phyloP scores from a whole-genome alignment of 2,329 filamentous ascomycete genomes.

The Colletotrichum chlorophyti region DNA sequence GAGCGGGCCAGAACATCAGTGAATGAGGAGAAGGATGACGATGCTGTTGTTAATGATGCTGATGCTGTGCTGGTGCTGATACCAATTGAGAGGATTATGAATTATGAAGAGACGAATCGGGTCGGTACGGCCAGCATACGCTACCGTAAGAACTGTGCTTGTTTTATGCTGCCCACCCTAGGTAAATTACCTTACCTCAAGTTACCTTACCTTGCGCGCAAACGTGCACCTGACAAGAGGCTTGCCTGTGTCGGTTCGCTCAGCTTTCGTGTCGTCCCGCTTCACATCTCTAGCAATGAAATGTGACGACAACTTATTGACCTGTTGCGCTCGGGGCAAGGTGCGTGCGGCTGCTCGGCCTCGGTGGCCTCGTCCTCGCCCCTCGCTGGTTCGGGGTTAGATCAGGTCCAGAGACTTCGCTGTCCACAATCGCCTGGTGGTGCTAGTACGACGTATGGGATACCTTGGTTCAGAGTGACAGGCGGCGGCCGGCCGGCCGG shows the following conservation, averaged over 20 bases:
- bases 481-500: constrained; percentile 16
- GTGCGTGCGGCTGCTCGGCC: constrained; percentile 5
- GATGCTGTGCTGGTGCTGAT: neutral
- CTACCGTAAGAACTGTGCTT: too few species aligned
- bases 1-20: constrained; percentile 15
- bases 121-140: too few species aligned
- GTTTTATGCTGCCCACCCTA: too few species aligned
- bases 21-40: neutral
- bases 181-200: too few species aligned
- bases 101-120: neutral
- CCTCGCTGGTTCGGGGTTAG: constrained; percentile 9
- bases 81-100: neutral
- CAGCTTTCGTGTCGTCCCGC: too few species aligned
- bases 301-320: too few species aligned
- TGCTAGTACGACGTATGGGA: constrained; percentile 13
- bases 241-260: too few species aligned
- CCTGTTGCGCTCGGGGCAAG: too few species aligned
- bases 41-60: neutral
- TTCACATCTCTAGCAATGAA: too few species aligned
- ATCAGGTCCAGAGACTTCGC: constrained; percentile 12
- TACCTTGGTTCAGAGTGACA: constrained; percentile 23
- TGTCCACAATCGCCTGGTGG: too few species aligned
- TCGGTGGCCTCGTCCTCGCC: neutral
- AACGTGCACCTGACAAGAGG: too few species aligned
- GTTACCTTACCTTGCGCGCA: too few species aligned